Evolutionary conservation across 495 filamentous ascomycete species (phyloP).

Genomic region (Penicillium steckii): DNA sequence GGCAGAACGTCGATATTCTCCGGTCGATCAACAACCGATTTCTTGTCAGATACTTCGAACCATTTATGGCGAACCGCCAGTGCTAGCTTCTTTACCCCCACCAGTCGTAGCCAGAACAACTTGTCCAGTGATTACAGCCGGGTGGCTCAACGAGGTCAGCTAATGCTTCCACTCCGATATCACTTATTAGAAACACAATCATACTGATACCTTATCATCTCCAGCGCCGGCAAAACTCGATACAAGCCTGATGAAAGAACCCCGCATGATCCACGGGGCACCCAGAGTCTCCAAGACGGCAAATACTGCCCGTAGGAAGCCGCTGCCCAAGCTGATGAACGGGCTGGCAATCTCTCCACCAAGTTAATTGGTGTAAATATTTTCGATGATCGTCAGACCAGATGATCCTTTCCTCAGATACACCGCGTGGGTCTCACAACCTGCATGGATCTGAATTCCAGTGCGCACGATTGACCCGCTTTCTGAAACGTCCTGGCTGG

Average conservation of each 20-base stretch:
- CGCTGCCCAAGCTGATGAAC: constrained; percentile 69
- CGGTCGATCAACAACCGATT: constrained; percentile 56
- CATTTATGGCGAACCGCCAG: constrained; percentile 91
- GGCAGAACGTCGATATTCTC: constrained; percentile 59
- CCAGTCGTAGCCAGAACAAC: constrained; percentile 51
- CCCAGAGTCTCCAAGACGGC: constrained; percentile 62
- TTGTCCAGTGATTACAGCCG: constrained; percentile 67
- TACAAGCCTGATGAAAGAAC: constrained; percentile 82
- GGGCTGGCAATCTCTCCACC: constrained; percentile 50
- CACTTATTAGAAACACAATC: constrained; percentile 20
- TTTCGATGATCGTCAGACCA: constrained; percentile 7
- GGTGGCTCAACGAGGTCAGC: constrained; percentile 57
- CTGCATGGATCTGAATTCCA: background rate
- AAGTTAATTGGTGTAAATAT: constrained; percentile 26
- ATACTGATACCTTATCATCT: no score
- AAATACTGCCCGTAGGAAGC: constrained; percentile 64
- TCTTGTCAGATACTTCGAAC: constrained; percentile 81
- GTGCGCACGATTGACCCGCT: background rate
- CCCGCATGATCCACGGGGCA: constrained; percentile 71
- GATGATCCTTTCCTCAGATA: constrained; percentile 1
- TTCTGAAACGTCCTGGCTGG: constrained; percentile 2
- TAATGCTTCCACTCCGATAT: background rate
- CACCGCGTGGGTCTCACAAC: constrained; percentile 6
- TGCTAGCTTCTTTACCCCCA: constrained; percentile 67
- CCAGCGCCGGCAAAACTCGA: constrained; percentile 86